Evolutionary conservation across 352 stramenopile species (phyloP).

Genomic region (Pythium rhizo-oryzae): DNA sequence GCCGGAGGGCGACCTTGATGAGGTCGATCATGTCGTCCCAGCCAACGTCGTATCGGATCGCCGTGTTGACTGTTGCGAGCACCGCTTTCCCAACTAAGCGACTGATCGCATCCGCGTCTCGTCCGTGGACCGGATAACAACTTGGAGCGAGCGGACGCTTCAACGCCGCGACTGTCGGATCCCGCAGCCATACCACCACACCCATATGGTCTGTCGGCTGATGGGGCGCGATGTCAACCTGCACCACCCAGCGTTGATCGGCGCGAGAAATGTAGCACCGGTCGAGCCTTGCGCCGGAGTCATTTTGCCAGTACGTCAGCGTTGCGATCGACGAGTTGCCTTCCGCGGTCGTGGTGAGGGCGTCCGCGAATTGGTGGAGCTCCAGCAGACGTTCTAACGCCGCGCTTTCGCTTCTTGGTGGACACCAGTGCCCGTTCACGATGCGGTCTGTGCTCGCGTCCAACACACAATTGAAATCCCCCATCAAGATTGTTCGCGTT

Average conservation of each 20-base stretch:
- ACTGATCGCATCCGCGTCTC: neutral
- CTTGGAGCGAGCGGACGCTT: neutral
- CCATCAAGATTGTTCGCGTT: neutral
- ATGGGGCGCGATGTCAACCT: neutral
- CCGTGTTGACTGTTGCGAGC: neutral
- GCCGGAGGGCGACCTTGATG: neutral
- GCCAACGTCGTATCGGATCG: neutral
- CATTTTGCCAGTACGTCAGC: constrained; percentile 10
- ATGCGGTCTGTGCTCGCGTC: neutral
- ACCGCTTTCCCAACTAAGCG: neutral
- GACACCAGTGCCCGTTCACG: neutral
- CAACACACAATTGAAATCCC: constrained; percentile 7
- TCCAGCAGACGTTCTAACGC: neutral
- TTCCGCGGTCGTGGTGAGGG: neutral
- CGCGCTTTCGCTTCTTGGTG: neutral
- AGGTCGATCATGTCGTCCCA: neutral
- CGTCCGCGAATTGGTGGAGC: neutral
- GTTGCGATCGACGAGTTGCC: neutral
- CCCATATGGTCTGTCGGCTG: constrained; percentile 1
- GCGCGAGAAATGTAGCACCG: neutral
- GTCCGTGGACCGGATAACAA: neutral
- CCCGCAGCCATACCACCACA: neutral
- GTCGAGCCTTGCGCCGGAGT: neutral
- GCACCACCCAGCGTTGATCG: neutral
- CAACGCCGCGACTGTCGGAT: neutral